A percentile compares a stretch with the other conserved stretches of the same genome.
Conservation (phyloP, 179 eudicot genomes). For the Corrigiola litoralis region DNA sequence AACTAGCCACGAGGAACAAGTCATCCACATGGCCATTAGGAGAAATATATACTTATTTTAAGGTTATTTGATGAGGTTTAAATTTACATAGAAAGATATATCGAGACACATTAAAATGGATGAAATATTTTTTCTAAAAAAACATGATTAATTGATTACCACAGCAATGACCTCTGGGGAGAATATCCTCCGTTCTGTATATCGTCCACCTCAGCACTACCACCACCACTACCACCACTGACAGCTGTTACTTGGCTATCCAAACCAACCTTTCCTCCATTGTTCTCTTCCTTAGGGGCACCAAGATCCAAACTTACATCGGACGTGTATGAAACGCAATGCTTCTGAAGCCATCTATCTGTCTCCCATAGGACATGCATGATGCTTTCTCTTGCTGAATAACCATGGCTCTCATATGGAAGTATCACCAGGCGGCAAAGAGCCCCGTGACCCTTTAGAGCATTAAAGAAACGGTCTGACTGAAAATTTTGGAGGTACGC, state of each 20-base stretch:
- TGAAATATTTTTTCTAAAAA: no score
- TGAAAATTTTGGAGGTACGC: conserved; percentile 27
- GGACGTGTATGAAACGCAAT: conserved; percentile 54
- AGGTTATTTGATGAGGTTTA: no score
- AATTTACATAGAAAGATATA: no score
- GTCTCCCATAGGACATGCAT: conserved; percentile 99
- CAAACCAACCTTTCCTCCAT: conserved; percentile 14
- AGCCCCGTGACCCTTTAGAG: conserved; percentile 96
- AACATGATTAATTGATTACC: no score
- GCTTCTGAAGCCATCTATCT: conserved; percentile 88
- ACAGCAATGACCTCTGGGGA: conserved; percentile 45
- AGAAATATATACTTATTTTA: no score
- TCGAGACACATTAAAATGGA: no score
- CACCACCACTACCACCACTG: conserved; percentile 62
- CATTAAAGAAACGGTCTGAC: conserved; percentile 92
- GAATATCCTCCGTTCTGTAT: conserved; percentile 25
- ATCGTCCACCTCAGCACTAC: conserved; percentile 33
- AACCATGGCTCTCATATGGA: conserved; percentile 92
- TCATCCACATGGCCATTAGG: no score
- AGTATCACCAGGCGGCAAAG: conserved; percentile 79
- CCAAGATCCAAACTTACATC: conserved; percentile 34
- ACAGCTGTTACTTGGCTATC: conserved; percentile 41
- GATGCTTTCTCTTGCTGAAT: conserved; percentile 90
- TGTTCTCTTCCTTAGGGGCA: conserved; percentile 26
- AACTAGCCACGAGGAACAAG: no score